These are phyloP conservation scores for Kalaharituber pfeilii DNA, from an alignment of 2,329 filamentous ascomycete species.

Conservation along the genomic window DNA sequence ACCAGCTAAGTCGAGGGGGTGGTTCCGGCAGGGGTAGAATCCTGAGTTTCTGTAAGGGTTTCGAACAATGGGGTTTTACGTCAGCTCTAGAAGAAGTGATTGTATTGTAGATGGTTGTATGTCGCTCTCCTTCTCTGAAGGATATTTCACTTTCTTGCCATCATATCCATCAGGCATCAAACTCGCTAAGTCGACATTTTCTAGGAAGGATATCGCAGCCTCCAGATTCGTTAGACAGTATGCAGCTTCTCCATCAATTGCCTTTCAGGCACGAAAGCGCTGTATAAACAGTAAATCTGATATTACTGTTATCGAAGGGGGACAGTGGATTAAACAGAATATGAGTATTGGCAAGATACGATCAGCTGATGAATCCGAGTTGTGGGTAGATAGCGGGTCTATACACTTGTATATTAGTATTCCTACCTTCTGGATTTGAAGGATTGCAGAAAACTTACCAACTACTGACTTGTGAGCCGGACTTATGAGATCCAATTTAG, in stretches of 20 bases:
- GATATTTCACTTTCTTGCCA: too few relatives aligned
- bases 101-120: too few relatives aligned
- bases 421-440: conserved; percentile 2
- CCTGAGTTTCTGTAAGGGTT: too few relatives aligned
- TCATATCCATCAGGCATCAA: conserved; percentile 36
- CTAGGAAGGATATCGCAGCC: conserved; percentile 80
- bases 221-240: conserved; percentile 95
- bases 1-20: too few relatives aligned
- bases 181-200: conserved; percentile 85
- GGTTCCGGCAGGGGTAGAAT: too few relatives aligned
- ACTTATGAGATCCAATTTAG: conserved; percentile 77
- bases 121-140: too few relatives aligned
- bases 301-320: conserved; percentile 73
- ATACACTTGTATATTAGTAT: background rate
- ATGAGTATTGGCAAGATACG: conserved; percentile 95
- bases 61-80: too few relatives aligned
- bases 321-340: conserved; percentile 81
- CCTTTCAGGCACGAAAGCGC: conserved; percentile 57
- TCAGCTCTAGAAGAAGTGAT: too few relatives aligned
- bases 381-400: conserved; percentile 38
- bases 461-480: conserved; percentile 87
- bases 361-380: conserved; percentile 74
- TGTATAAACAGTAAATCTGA: conserved; percentile 95
- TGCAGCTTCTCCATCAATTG: conserved; percentile 74
- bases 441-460: conserved; percentile 44